Conservation (phyloP, 1,284 basidiomycete genomes). For the Microbotryomycetes sp. region DNA sequence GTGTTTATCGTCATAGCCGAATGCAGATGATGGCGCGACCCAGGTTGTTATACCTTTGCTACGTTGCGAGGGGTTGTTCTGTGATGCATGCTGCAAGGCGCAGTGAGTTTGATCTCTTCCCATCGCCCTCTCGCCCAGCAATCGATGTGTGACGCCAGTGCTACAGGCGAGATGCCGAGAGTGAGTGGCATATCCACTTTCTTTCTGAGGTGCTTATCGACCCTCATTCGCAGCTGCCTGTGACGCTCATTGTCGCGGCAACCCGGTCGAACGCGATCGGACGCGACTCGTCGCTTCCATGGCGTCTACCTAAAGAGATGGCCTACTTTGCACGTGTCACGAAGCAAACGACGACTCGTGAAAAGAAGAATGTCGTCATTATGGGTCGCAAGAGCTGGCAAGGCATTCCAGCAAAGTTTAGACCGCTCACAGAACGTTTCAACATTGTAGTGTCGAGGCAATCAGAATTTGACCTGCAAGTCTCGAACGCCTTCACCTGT, state of each 20-base stretch:
- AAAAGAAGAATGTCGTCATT: slow-evolving; percentile 65
- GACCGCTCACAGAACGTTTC: slow-evolving; percentile 66
- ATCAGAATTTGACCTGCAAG: slow-evolving; percentile 57
- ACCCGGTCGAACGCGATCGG: slow-evolving; percentile 86
- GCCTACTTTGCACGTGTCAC: slow-evolving; percentile 84
- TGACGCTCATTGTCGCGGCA: slow-evolving; percentile 90
- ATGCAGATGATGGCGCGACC: no score
- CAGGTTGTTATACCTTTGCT: no score
- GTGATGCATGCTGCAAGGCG: no score
- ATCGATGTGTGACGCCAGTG: no score
- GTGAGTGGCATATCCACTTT: no score
- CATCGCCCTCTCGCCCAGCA: no score
- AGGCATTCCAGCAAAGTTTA: slow-evolving; percentile 82
- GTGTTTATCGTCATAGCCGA: no score
- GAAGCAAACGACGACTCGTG: slow-evolving; percentile 44
- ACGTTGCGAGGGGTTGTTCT: no score
- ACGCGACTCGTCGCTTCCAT: slow-evolving; percentile 63
- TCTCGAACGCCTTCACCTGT: no score
- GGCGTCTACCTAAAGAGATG: slow-evolving; percentile 85
- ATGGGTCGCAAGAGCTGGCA: slow-evolving; percentile 99
- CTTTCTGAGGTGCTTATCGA: no score
- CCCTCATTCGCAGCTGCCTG: slow-evolving; percentile 29
- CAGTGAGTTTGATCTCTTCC: no score
- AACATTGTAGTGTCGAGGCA: slow-evolving; percentile 78
- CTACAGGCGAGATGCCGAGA: no score